These are phyloP conservation scores for Phyllosticta citriasiana DNA, from an alignment of 2,329 filamentous ascomycete genomes.

Conservation along the genomic window DNA sequence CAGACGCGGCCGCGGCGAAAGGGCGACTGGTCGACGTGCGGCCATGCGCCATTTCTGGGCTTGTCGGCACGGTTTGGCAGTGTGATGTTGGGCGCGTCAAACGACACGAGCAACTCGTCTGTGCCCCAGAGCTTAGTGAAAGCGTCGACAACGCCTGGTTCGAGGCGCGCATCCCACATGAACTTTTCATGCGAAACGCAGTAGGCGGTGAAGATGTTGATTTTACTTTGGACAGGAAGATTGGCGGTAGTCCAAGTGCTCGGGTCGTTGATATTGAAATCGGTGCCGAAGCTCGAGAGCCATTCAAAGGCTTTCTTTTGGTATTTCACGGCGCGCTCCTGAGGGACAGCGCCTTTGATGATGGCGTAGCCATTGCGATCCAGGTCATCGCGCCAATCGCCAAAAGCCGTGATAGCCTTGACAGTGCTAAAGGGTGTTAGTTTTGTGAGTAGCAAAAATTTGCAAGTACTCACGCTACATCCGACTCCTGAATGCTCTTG, in stretches of 20 bases:
- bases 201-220: constrained; percentile 24
- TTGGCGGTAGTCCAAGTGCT: constrained; percentile 27
- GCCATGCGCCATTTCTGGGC: constrained; percentile 24
- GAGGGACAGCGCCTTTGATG: constrained; percentile 31
- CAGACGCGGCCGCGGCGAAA: constrained; percentile 39
- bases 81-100: constrained; percentile 32
- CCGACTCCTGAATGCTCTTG: neutral
- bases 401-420: constrained; percentile 13
- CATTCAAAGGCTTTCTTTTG: constrained; percentile 32
- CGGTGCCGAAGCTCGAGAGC: constrained; percentile 32
- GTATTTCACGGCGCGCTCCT: constrained; percentile 32
- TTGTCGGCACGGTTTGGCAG: constrained; percentile 25
- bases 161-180: constrained; percentile 30
- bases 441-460: neutral
- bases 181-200: constrained; percentile 31
- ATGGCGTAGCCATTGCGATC: constrained; percentile 32
- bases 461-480: neutral
- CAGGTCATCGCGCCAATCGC: constrained; percentile 35
- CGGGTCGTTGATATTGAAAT: constrained; percentile 27
- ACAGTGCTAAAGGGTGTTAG: neutral
- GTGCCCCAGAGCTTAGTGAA: constrained; percentile 29
- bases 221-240: constrained; percentile 25
- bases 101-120: constrained; percentile 27
- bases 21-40: constrained; percentile 24
- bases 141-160: constrained; percentile 29